Evolutionary conservation across 2,329 filamentous ascomycete species (phyloP), one percentile per base, ranked within the genome.

Genomic region (Fusarium verrucosum): DNA sequence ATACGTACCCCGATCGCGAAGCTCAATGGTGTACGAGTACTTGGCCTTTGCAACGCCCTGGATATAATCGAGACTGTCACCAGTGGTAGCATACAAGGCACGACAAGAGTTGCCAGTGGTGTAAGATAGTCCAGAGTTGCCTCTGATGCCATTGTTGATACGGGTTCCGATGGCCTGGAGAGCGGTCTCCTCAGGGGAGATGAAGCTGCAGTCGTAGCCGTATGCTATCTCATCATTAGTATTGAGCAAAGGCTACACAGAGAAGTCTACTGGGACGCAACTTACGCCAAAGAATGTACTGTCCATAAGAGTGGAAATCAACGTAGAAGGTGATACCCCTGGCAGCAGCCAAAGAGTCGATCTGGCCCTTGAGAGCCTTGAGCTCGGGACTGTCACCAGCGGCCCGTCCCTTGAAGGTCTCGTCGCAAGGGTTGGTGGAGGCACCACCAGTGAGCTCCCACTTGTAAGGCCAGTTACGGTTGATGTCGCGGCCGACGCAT

Each of bases 281-380:
- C 72, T 87, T 89, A n/a, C 84, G 79, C 70, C 68, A 80, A 65
- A 86, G 80, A 57, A 89, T 82, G 49, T 85, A 79, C 53, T 89
- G 87, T 22, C 81, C 83, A 75, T 89, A 90, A 1, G 85, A 82
- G 77, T 90, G 88, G 70, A 84, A 86, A 75, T 90, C 88, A 58
- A 90, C 84, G 75, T 84, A 90, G 4, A 89, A 77, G 66, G 84
- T 83, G 40, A 89, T 76, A 3, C 85, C 84, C 13, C 49, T 50
- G 22, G 54, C 38, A 38, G 57, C n/a, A 66, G 62, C 65, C 75
- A 76, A 49, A 74, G 71, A 42, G 65, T 68, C 57, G 58, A 66
- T 37, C 57, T 67, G 30, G 70, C 50, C 23, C n/a, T 45, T 78
- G 22, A 89, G 77, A 0, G 76, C 80, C 63, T 78, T 76, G 65